Evolutionary conservation across 306 rosid genomes (phyloP), one percentile per base, ranked within the genome.

Genomic region (Leucaena leucocephala): DNA sequence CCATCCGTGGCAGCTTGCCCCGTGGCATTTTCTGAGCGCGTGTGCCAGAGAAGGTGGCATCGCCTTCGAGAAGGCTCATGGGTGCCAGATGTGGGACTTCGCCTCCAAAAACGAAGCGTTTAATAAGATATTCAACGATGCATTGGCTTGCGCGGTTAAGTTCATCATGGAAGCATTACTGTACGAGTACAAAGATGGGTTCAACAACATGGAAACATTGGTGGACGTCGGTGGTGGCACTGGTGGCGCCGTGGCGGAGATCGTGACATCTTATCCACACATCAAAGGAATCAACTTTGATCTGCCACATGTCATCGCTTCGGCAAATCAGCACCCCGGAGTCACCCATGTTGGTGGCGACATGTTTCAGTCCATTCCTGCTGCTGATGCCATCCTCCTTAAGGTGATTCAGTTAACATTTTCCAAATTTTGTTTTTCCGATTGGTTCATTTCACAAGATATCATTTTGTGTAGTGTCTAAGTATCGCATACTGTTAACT

Each of bases 271-370:
- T 3, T 21, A 68, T 21, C 48, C 71, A 7, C 71, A 65, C 71
- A 39, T 65, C 71, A 65, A 39, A 17, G 71, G 71, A 65, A 65
- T 65, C 14, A 39, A 65, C 48, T 65, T 65, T 16, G 42, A 66
- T 80, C 64, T 85, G 45, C 89, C 87, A 0, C 86, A 85, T 50
- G 87, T 85, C 1, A 39, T 88, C 3, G 74, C 86, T 43, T 48
- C 81, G 0, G 86, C 87, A 0, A 76, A 84, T 16, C 27, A 0
- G 2, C 50, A 36, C 49, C 72, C 70, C 2, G 87, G 89, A 6
- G 87, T 85, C 27, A 62, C 76, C 8, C 87, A 88, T 55, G 83
- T 81, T 0, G 89, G 82, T 1, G 89, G 87, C 1, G 84, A 88
- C 42, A 85, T 85, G 86, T 81, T 88, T 50, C 58, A 78, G 27